Evolutionary conservation across 148 eudicot genomes (phyloP).

Genomic region (Amaranthus cruentus): DNA sequence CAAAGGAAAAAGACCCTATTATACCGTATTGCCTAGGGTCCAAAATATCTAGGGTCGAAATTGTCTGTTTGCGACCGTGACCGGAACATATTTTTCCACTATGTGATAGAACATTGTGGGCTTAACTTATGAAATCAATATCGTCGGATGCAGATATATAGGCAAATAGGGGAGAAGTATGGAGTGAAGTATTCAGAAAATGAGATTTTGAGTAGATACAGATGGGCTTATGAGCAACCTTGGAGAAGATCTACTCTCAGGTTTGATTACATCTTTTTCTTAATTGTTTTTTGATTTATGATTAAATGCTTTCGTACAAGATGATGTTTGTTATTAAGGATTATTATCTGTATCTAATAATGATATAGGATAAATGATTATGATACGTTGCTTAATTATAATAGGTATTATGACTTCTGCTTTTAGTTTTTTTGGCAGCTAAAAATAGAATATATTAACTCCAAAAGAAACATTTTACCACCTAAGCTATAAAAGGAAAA

Average conservation of each 20-base stretch:
- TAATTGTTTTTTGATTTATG: background rate
- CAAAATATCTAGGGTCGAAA: background rate
- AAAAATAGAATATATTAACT: background rate
- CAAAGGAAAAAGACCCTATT: no score
- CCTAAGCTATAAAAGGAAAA: no score
- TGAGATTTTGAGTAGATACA: constrained; percentile 71
- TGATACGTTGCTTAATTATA: background rate
- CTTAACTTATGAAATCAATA: background rate
- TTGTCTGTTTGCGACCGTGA: no score
- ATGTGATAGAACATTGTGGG: background rate
- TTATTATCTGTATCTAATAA: background rate
- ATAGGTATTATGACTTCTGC: background rate
- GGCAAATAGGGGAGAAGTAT: constrained; percentile 87
- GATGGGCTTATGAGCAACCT: constrained; percentile 90
- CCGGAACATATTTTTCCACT: background rate
- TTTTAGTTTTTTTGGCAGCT: background rate
- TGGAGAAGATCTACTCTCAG: constrained; percentile 94
- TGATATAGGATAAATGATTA: background rate
- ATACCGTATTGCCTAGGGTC: no score
- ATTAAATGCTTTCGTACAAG: constrained; percentile 10
- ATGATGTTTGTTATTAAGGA: background rate
- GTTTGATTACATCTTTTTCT: constrained; percentile 21
- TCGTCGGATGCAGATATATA: constrained; percentile 52
- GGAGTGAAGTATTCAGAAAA: constrained; percentile 73
- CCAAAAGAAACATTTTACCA: no score